These are phyloP conservation scores for Achlya hypogyna DNA, from an alignment of 352 stramenopile species.

Conservation along the genomic window DNA sequence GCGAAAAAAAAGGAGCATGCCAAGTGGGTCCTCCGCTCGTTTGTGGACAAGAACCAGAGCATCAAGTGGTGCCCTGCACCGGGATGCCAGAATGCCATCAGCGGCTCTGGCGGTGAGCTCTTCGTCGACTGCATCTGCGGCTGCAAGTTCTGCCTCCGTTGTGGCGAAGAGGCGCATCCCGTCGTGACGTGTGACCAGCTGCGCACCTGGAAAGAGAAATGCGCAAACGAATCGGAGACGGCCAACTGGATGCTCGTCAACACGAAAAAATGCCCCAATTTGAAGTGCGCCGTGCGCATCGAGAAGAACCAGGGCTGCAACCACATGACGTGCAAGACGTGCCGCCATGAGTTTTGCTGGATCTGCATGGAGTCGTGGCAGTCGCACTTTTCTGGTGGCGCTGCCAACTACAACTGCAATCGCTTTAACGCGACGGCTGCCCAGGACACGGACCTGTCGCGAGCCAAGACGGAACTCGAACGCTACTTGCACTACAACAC, in stretches of 20 bases:
- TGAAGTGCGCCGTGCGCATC: conserved; percentile 39
- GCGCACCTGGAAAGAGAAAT: conserved; percentile 78
- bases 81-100: conserved; percentile 9
- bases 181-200: conserved; percentile 62
- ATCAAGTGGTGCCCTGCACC: conserved; percentile 21
- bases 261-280: conserved; percentile 40
- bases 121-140: conserved; percentile 18
- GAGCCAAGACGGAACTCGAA: conserved; percentile 79
- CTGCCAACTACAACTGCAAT: conserved; percentile 90
- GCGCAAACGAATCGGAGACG: conserved; percentile 73
- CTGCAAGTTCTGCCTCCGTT: conserved; percentile 29
- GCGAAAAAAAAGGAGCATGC: not conserved
- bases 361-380: conserved; percentile 39
- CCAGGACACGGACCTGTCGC: conserved; percentile 32
- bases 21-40: conserved; percentile 18
- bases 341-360: conserved; percentile 59
- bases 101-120: conserved; percentile 4
- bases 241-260: conserved; percentile 45
- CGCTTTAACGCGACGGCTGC: conserved; percentile 46
- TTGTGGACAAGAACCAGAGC: conserved; percentile 19
- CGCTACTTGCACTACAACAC: conserved; percentile 92
- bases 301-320: conserved; percentile 72
- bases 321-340: conserved; percentile 54
- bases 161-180: conserved; percentile 83
- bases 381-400: conserved; percentile 9